A percentile compares a stretch with the other conserved stretches of the same genome.
Evolutionary conservation across 345 rosid genomes (phyloP).

Genomic region (Bretschneidera sinensis): DNA sequence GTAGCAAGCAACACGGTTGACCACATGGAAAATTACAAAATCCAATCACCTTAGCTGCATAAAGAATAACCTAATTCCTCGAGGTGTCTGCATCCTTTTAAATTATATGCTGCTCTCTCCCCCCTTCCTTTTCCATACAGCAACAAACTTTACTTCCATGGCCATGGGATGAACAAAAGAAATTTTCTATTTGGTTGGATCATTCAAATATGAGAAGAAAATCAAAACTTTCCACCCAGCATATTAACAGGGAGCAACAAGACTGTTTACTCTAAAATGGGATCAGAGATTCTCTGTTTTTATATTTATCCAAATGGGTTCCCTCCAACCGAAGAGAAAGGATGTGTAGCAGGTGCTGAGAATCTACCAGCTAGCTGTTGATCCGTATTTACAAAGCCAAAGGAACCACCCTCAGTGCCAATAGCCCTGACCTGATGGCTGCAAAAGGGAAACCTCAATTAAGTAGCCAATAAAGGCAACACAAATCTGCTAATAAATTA

Average conservation of each 20-base stretch:
- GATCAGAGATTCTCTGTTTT: slow-evolving; percentile 9
- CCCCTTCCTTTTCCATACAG: background rate
- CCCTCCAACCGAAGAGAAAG: slow-evolving; percentile 52
- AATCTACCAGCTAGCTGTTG: slow-evolving; percentile 41
- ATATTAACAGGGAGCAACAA: slow-evolving; percentile 29
- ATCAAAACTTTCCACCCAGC: slow-evolving; percentile 33
- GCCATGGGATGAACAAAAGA: background rate
- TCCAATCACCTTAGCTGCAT: slow-evolving; percentile 9
- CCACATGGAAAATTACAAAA: slow-evolving; percentile 16
- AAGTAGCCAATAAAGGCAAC: background rate
- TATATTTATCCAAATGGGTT: slow-evolving; percentile 60
- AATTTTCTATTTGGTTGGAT: slow-evolving; percentile 16
- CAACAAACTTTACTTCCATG: slow-evolving; percentile 9
- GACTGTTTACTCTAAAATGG: slow-evolving; percentile 25
- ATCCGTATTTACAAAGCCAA: slow-evolving; percentile 38
- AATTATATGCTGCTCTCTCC: background rate
- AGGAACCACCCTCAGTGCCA: slow-evolving; percentile 30
- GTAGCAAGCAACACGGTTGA: slow-evolving; percentile 7
- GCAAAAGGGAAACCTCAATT: slow-evolving; percentile 7
- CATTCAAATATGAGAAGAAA: background rate
- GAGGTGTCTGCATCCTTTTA: background rate
- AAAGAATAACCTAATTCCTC: slow-evolving; percentile 10
- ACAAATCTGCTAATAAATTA: too few relatives aligned
- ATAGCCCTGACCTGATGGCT: slow-evolving; percentile 36
- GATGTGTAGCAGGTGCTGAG: slow-evolving; percentile 32